Conservation (phyloP, 148 eudicot genomes). For the Vaccinium darrowii region DNA sequence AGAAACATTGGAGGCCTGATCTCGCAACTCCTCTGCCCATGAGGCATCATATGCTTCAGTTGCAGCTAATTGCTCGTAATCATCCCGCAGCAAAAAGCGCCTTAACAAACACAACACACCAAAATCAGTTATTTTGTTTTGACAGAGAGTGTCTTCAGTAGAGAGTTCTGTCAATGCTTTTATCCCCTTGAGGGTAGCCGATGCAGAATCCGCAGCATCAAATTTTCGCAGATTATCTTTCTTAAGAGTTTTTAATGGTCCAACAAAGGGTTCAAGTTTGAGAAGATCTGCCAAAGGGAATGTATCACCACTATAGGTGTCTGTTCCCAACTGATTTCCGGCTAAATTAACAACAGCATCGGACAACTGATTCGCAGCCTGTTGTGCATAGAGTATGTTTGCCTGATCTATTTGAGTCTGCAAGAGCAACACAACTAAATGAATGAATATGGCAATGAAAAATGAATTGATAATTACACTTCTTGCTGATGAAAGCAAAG, state of each 20-base stretch:
- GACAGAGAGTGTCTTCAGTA: conserved; percentile 68
- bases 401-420: conserved; percentile 90
- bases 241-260: conserved; percentile 62
- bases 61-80: conserved; percentile 95
- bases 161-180: conserved; percentile 89
- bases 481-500: background rate
- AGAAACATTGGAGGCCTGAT: conserved; percentile 38
- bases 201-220: conserved; percentile 88
- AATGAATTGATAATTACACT: background rate
- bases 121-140: conserved; percentile 63
- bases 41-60: conserved; percentile 97
- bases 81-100: conserved; percentile 82
- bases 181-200: conserved; percentile 88
- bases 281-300: conserved; percentile 76
- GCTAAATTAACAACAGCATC: conserved; percentile 80
- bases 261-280: conserved; percentile 78
- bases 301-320: conserved; percentile 42
- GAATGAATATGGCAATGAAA: background rate
- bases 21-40: conserved; percentile 62
- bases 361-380: conserved; percentile 68
- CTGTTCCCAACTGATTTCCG: conserved; percentile 59
- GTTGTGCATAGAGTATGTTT: conserved; percentile 65
- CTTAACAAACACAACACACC: conserved; percentile 84
- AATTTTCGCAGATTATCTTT: conserved; percentile 61
- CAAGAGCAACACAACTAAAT: conserved; percentile 28